Evolutionary conservation across 495 filamentous ascomycete species (phyloP), one percentile per base, ranked within the genome.

Genomic region (Mytilinidion resinicola): DNA sequence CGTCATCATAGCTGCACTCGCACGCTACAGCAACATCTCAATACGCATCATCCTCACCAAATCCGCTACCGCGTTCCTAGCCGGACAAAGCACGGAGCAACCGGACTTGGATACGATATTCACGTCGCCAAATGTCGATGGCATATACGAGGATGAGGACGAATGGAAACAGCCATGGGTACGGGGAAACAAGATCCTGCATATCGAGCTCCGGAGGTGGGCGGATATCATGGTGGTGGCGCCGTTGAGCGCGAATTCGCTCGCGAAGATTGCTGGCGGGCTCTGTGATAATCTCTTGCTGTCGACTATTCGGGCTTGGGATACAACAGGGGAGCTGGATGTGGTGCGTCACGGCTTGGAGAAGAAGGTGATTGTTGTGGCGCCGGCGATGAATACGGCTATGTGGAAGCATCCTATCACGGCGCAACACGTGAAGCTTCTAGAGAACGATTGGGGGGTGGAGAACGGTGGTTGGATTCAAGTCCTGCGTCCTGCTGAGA

Each of bases 351-450:
- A 46, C 5, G 15, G 42, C 15, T 7, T 15, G 15, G 15, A n/a
- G 14, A 46, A 46, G 42, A 46, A 49, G 46, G 33, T 49, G 19
- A 49, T 49, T 30, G 14, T 49, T 30, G 46, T 88, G 0, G 86
- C 79, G n/a, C 87, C 83, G 42, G 82, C 85, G 12, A 91, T 95
- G 89, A 92, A 95, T 73, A 89, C 84, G n/a, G 84, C 83, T 3
- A 95, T 95, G 92, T 96, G 86, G 86, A 75, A 76, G 51, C 88
- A 96, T 72, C 91, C 91, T 15, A 72, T 96, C 39, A 96, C 90
- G 0, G 74, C 67, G 47, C 80, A 82, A 60, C 87, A 95, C 53
- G 68, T 96, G 9, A 64, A 68, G n/a, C 71, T 86, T 0, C 72
- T 96, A 37, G 74, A 81, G 55, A 81, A 85, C n/a, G 86, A 90